Percentiles rank a stretch among this genome's conserved stretches.
Evolutionary conservation across 768 basidiomycete genomes (phyloP).

Genomic region (Gymnopilus junonius): DNA sequence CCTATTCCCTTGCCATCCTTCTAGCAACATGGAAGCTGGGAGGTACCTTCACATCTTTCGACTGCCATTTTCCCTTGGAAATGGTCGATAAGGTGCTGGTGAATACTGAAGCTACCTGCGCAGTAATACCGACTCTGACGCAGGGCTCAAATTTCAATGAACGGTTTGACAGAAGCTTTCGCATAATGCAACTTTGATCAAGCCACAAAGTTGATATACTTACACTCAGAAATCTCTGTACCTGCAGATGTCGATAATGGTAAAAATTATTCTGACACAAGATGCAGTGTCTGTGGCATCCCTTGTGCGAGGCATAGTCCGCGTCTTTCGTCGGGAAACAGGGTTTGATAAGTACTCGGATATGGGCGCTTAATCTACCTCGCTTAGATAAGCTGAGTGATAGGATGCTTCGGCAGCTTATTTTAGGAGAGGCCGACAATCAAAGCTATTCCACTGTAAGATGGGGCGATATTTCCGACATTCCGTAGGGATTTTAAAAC

Average conservation of each 20-base stretch:
- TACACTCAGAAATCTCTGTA: conserved; percentile 13
- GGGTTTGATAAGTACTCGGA: conserved; percentile 21
- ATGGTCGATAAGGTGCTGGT: conserved; percentile 29
- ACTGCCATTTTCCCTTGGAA: conserved; percentile 27
- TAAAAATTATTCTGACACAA: no score
- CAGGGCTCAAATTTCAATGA: not conserved
- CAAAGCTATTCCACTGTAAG: no score
- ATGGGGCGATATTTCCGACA: no score
- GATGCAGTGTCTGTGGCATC: conserved; percentile 17
- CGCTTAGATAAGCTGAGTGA: conserved; percentile 5
- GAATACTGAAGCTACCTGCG: conserved; percentile 25
- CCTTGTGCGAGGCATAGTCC: conserved; percentile 32
- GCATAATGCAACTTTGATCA: conserved; percentile 13
- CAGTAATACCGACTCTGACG: conserved; percentile 22
- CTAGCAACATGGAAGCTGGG: conserved; percentile 35
- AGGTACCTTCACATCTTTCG: conserved; percentile 33
- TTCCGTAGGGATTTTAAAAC: no score
- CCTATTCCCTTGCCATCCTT: conserved; percentile 27
- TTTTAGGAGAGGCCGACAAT: conserved; percentile 12
- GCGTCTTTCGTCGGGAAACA: conserved; percentile 32
- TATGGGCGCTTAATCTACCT: conserved; percentile 29
- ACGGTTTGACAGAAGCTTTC: conserved; percentile 7
- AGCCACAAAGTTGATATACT: conserved; percentile 8
- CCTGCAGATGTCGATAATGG: not conserved
- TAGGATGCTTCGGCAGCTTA: not conserved